These are phyloP conservation scores for Citrus reticulata DNA, from an alignment of 345 rosid genomes.

Conservation along the genomic window DNA sequence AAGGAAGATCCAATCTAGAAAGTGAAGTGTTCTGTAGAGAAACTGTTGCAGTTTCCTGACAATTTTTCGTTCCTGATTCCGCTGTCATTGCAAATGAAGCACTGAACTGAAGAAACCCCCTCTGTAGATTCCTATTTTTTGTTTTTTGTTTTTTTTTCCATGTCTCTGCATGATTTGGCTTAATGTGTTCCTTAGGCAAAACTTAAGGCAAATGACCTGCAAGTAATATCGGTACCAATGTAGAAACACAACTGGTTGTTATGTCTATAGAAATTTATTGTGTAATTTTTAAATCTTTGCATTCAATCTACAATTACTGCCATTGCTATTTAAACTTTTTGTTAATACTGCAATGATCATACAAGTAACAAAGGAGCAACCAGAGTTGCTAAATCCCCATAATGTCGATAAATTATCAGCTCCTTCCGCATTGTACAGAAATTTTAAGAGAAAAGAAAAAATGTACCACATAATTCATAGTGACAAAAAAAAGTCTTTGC, in stretches of 20 bases:
- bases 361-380: background rate
- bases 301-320: background rate
- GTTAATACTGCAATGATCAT: background rate
- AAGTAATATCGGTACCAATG: background rate
- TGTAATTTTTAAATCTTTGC: slow-evolving; percentile 8
- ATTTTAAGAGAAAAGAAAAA: background rate
- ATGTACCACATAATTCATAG: no score
- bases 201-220: slow-evolving; percentile 8
- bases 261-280: slow-evolving; percentile 10
- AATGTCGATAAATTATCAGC: background rate
- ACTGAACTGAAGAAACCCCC: background rate
- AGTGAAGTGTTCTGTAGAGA: background rate
- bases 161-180: slow-evolving; percentile 12
- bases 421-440: background rate
- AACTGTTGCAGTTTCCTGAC: background rate
- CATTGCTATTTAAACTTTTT: background rate
- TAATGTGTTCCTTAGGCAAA: slow-evolving; percentile 7
- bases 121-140: background rate
- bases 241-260: background rate
- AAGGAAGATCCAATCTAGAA: slow-evolving; percentile 4
- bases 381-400: background rate
- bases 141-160: background rate
- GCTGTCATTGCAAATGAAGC: background rate
- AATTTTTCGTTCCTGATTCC: background rate
- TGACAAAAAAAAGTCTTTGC: background rate